Conservation (phyloP, 140 eudicot species). For the Stevia rebaudiana region DNA sequence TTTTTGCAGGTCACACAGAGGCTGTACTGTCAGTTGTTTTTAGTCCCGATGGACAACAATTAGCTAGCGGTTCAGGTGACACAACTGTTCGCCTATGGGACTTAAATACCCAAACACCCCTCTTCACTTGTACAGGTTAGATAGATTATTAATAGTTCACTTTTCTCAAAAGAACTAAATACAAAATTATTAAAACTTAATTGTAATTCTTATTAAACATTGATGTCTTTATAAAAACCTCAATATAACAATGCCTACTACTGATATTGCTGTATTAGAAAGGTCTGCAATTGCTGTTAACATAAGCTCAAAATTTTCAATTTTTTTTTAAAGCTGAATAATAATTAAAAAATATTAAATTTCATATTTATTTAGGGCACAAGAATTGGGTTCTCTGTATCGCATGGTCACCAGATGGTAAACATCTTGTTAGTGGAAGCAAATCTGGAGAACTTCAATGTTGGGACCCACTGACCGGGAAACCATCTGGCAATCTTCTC, state of each 20-base stretch:
- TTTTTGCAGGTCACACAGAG: slow-evolving; percentile 73
- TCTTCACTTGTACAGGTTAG: slow-evolving; percentile 89
- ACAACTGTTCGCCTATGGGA: slow-evolving; percentile 96
- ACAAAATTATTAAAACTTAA: background rate
- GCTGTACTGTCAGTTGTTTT: slow-evolving; percentile 96
- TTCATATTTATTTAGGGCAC: slow-evolving; percentile 55
- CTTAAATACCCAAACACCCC: slow-evolving; percentile 86
- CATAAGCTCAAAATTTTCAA: background rate
- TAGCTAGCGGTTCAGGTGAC: slow-evolving; percentile 99
- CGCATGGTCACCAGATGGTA: slow-evolving; percentile 98
- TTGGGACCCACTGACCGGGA: slow-evolving; percentile 89
- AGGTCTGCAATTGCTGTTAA: background rate
- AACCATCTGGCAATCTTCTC: slow-evolving; percentile 62
- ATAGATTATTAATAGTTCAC: background rate
- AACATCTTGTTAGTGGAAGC: slow-evolving; percentile 93
- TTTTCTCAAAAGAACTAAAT: background rate
- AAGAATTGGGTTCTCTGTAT: slow-evolving; percentile 95
- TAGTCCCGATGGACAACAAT: slow-evolving; percentile 92
- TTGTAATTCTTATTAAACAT: background rate
- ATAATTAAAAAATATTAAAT: background rate
- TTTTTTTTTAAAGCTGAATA: background rate
- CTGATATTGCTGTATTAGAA: background rate
- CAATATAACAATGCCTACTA: background rate
- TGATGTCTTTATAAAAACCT: background rate
- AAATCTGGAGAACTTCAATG: slow-evolving; percentile 87